Conservation (phyloP, 495 filamentous ascomycete genomes). For the Friedmanniomyces simplex region DNA sequence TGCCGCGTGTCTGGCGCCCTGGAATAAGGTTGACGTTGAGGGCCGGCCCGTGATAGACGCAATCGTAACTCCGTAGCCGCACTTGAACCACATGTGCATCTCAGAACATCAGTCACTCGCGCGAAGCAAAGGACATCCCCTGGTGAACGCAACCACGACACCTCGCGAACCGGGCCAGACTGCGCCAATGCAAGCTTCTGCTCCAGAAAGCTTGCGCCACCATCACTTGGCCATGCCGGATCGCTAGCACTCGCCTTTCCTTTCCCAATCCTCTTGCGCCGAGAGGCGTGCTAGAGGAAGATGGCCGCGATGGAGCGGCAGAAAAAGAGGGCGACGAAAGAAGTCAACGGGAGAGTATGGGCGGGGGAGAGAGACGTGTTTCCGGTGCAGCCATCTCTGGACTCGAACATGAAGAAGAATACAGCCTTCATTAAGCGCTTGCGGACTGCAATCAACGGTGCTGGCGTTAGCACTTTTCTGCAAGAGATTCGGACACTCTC, state of each 20-base stretch:
- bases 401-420: constrained; percentile 97
- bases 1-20: too few species aligned
- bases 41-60: too few species aligned
- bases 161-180: not conserved
- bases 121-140: too few species aligned
- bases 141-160: too few species aligned
- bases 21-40: too few species aligned
- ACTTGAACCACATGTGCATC: too few species aligned
- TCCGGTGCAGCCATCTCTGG: constrained; percentile 66
- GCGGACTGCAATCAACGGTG: constrained; percentile 73
- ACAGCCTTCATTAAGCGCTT: constrained; percentile 97
- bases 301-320: constrained; percentile 61
- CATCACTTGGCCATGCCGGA: constrained; percentile 14
- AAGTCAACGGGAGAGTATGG: constrained; percentile 80
- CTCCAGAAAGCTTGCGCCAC: constrained; percentile 15
- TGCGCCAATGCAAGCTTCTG: constrained; percentile 25
- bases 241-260: constrained; percentile 8
- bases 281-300: constrained; percentile 1
- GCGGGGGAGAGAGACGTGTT: constrained; percentile 77
- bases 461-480: constrained; percentile 69
- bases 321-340: constrained; percentile 85
- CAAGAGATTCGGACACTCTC: constrained; percentile 88
- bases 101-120: too few species aligned
- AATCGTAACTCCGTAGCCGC: too few species aligned
- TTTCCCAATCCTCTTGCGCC: constrained; percentile 12